Percentiles rank a stretch among this genome's conserved stretches.
Conservation (phyloP, 179 eudicot species). For the Camellia oleifera region DNA sequence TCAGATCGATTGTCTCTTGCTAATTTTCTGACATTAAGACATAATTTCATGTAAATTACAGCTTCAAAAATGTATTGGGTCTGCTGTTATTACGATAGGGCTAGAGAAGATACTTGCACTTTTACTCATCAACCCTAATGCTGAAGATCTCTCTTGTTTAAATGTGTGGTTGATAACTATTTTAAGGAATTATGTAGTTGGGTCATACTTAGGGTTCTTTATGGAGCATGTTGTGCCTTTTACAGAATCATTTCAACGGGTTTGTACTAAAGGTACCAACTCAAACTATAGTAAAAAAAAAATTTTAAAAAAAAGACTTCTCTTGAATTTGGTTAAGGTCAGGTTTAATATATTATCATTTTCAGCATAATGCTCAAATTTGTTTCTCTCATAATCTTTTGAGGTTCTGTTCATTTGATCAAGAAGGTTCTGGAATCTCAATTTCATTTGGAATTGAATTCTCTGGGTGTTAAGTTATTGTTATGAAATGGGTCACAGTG, state of each 20-base stretch:
- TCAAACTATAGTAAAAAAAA: background rate
- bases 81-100: conserved; percentile 82
- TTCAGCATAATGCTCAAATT: background rate
- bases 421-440: background rate
- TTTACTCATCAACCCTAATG: conserved; percentile 53
- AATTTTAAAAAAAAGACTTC: too few relatives aligned
- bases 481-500: background rate
- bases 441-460: background rate
- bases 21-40: background rate
- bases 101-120: conserved; percentile 67
- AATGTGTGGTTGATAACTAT: conserved; percentile 83
- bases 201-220: conserved; percentile 72
- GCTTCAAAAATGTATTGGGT: conserved; percentile 82
- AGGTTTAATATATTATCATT: background rate
- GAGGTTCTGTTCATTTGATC: background rate
- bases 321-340: background rate
- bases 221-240: conserved; percentile 76
- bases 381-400: background rate
- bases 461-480: background rate
- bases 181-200: conserved; percentile 56
- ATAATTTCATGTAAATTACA: conserved; percentile 26
- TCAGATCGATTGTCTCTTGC: background rate
- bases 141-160: conserved; percentile 52
- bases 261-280: conserved; percentile 56
- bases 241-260: conserved; percentile 56